A percentile compares a stretch with the other conserved stretches of the same genome.
phyloP scores from a whole-genome alignment of 805 yeast genomes.

The Zygoascus flipseniorum region DNA sequence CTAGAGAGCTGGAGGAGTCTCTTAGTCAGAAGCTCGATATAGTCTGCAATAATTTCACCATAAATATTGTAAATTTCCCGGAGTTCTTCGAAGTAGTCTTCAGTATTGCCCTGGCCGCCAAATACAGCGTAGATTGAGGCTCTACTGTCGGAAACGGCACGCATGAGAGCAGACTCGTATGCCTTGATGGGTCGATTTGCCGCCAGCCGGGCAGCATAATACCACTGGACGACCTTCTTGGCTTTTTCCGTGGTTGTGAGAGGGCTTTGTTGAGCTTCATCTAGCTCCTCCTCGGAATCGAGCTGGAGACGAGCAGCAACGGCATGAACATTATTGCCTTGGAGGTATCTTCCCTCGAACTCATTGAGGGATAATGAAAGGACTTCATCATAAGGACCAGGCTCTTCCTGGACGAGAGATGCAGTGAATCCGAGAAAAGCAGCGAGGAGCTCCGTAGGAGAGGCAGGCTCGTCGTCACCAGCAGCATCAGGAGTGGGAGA shows the following conservation, averaged over 20 bases:
- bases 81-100: constrained; percentile 84
- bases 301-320: constrained; percentile 63
- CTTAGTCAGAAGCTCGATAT: constrained; percentile 60
- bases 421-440: constrained; percentile 61
- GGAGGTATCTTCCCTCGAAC: constrained; percentile 73
- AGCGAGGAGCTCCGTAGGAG: constrained; percentile 77
- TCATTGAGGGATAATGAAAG: constrained; percentile 65
- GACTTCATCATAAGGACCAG: constrained; percentile 59
- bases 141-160: constrained; percentile 46
- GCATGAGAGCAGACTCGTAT: constrained; percentile 53
- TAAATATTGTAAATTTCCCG: constrained; percentile 75
- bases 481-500: constrained; percentile 71
- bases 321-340: constrained; percentile 76
- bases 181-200: constrained; percentile 42
- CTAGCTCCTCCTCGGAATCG: constrained; percentile 32
- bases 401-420: constrained; percentile 27
- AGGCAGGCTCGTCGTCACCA: constrained; percentile 79
- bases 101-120: constrained; percentile 99
- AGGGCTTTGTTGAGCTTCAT: constrained; percentile 31
- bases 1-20: constrained; percentile 61
- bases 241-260: constrained; percentile 50
- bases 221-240: constrained; percentile 67
- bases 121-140: constrained; percentile 76
- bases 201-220: constrained; percentile 52
- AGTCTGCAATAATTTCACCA: constrained; percentile 62